Percentiles rank a stretch among this genome's conserved stretches.
These are phyloP conservation scores for Xylaria arbuscula DNA, from an alignment of 2,329 filamentous ascomycete species.

Conservation along the genomic window DNA sequence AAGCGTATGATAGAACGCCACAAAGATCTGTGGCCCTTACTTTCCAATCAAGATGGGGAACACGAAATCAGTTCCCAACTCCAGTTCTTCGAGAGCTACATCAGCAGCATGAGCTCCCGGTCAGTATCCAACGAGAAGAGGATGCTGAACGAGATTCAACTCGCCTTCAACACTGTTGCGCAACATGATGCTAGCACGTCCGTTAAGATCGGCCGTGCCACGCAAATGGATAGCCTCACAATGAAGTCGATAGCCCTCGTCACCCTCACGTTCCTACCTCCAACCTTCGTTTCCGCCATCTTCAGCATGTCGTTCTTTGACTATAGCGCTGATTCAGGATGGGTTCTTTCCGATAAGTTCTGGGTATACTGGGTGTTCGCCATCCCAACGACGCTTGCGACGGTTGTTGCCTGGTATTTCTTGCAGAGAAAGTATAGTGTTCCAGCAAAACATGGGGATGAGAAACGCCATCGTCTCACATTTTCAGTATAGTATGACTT, in stretches of 20 bases:
- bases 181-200: constrained; percentile 55
- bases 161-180: constrained; percentile 59
- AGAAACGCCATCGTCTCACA: neutral
- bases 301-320: constrained; percentile 61
- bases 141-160: constrained; percentile 66
- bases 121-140: constrained; percentile 56
- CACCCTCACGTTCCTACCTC: constrained; percentile 61
- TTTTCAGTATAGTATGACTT: constrained; percentile 3
- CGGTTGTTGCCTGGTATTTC: constrained; percentile 38
- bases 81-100: constrained; percentile 49
- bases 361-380: constrained; percentile 50
- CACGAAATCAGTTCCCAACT: constrained; percentile 50
- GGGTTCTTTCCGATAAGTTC: constrained; percentile 46
- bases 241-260: constrained; percentile 64
- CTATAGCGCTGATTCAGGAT: constrained; percentile 39
- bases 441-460: neutral
- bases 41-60: neutral
- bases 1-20: constrained; percentile 51
- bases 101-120: constrained; percentile 52
- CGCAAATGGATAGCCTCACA: constrained; percentile 59
- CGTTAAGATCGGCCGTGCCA: constrained; percentile 54
- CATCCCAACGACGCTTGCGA: constrained; percentile 42
- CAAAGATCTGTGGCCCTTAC: constrained; percentile 27
- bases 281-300: constrained; percentile 62
- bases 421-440: constrained; percentile 38